Base-by-base conservation (phyloP, 106 monocot genomes). In the Dioscorea zingiberensis region DNA sequence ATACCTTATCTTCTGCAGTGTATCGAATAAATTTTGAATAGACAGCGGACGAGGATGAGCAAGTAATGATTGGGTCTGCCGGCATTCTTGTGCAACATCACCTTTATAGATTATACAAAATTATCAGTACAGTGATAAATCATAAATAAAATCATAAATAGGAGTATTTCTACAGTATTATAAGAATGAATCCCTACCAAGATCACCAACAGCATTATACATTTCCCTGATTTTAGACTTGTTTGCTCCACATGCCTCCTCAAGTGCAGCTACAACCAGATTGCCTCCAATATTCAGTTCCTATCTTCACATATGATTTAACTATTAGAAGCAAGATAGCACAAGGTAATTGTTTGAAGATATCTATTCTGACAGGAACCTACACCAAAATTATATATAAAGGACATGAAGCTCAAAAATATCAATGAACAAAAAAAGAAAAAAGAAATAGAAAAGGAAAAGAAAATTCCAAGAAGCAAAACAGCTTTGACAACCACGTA, bases 241-340 rank as follows among this genome's bases (percentile, higher is more conserved):
- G 71, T 55, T 95, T 26, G 73, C 81, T 21, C 88, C 87, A 74
- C 88, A 87, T 24, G 91, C 72, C 53, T 91, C 88, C 62, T 88
- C 88, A 60, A 97, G 58, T 76, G 95, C 88, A 73, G 83, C 59
- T 59, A 86, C 74, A 21, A 91, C 85, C 59, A 84, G 70, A 72
- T 83, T 76, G 23, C 81, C 85, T 59, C 95, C 91, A 80, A 97
- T 75, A 58, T 97, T 97, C 67, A 97, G 75, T 85, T 97, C 95
- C 95, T 91, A 77, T 55, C 58, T 77, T 83, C 71, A 77, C 54
- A 74, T 13, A 29, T 45, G n/a, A 26, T 38, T 38, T 38, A 6
- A 38, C 10, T 38, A 10, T 38, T 10, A 38, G 38, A 10, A 2
- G 10, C 9, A 38, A 38, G 38, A 38, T 38, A 38, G 38, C 0